These are phyloP conservation scores for Agaricales sp. DNA, from an alignment of 1,284 basidiomycete species.

Conservation along the genomic window DNA sequence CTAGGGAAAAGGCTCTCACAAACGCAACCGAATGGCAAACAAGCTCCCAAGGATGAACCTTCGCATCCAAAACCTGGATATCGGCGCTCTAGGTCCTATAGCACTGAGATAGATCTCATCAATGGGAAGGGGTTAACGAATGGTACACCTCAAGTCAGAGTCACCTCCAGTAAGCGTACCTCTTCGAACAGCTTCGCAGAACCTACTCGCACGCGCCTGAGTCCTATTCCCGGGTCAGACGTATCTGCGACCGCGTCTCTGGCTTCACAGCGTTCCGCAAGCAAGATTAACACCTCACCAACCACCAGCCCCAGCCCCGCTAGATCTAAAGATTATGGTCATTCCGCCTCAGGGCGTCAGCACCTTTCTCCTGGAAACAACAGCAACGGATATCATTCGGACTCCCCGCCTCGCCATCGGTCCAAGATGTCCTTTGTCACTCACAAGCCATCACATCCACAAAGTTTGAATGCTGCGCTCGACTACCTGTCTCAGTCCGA, in stretches of 20 bases:
- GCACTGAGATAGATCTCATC: neutral
- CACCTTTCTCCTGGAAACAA: slow-evolving; percentile 16
- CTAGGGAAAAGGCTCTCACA: slow-evolving; percentile 58
- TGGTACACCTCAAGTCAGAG: neutral
- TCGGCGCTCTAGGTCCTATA: neutral
- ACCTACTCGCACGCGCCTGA: neutral
- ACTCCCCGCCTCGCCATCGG: slow-evolving; percentile 26
- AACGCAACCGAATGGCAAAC: neutral
- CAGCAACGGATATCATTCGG: slow-evolving; percentile 14
- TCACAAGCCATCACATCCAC: slow-evolving; percentile 34
- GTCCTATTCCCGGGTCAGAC: neutral
- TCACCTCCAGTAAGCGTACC: neutral
- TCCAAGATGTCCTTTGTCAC: slow-evolving; percentile 37
- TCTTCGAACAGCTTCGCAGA: neutral
- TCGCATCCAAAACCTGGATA: neutral
- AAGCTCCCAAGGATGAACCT: neutral
- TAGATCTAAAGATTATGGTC: slow-evolving; percentile 45
- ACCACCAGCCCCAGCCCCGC: slow-evolving; percentile 38
- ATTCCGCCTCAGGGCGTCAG: slow-evolving; percentile 29
- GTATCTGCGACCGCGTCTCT: neutral
- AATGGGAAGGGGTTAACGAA: neutral
- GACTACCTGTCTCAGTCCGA: slow-evolving; percentile 39
- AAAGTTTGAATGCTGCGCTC: slow-evolving; percentile 46
- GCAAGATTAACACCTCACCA: neutral
- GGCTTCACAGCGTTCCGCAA: neutral